Percentiles rank a stretch among this genome's conserved stretches.
Conservation (phyloP, 768 basidiomycete genomes). For the Clitopilus passeckerianus region DNA sequence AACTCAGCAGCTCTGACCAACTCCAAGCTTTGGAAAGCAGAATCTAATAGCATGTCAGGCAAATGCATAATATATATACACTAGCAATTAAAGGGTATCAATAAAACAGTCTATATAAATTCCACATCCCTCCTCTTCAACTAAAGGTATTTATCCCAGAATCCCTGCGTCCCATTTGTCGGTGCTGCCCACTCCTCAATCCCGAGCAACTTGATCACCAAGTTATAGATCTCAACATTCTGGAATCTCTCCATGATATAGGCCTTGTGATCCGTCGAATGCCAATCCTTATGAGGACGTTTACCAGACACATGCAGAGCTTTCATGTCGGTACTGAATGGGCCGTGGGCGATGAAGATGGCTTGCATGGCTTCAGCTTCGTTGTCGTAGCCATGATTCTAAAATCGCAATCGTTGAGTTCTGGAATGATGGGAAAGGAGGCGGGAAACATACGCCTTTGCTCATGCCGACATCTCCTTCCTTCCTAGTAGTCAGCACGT, state of each 20-base stretch:
- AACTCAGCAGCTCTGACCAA: too few relatives aligned
- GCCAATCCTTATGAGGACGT: constrained; percentile 49
- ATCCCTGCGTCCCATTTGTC: constrained; percentile 76
- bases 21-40: too few relatives aligned
- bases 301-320: constrained; percentile 34
- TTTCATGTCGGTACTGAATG: constrained; percentile 72
- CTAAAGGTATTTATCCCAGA: constrained; percentile 76
- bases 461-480: constrained; percentile 58
- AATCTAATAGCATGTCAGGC: too few relatives aligned
- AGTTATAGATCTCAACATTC: constrained; percentile 84
- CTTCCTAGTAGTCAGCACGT: constrained; percentile 64
- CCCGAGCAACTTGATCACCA: constrained; percentile 71
- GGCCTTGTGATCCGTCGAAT: constrained; percentile 56
- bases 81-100: neutral
- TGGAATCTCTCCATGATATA: constrained; percentile 80
- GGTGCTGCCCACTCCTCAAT: constrained; percentile 48
- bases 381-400: constrained; percentile 94
- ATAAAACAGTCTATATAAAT: neutral
- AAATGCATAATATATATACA: too few relatives aligned
- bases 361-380: constrained; percentile 74
- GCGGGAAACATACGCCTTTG: constrained; percentile 61
- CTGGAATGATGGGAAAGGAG: neutral
- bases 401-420: neutral
- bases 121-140: neutral
- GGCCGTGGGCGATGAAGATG: constrained; percentile 89